phyloP scores from a whole-genome alignment of 2,329 filamentous ascomycete species.

The Gliomastix tumulicola region DNA sequence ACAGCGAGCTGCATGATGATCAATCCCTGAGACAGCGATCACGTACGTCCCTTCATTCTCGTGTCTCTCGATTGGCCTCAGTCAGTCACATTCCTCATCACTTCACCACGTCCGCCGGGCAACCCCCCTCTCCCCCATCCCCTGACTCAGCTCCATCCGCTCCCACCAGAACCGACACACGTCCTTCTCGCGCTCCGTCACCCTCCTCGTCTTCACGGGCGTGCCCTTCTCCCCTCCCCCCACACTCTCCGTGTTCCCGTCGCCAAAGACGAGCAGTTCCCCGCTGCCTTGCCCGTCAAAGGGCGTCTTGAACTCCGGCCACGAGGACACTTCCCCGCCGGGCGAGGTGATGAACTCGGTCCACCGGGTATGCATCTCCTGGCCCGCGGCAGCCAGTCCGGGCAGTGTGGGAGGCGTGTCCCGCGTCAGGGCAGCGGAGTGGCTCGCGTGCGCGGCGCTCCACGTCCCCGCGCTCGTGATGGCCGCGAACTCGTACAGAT shows the following conservation, averaged over 20 bases:
- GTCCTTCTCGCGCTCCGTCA: slow-evolving; percentile 34
- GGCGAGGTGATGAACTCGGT: slow-evolving; percentile 23
- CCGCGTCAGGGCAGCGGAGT: background rate
- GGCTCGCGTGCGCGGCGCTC: slow-evolving; percentile 10
- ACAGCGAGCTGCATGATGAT: too few relatives aligned
- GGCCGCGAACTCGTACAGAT: slow-evolving; percentile 55
- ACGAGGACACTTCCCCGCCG: slow-evolving; percentile 16
- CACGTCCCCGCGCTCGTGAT: slow-evolving; percentile 18
- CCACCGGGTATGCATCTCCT: slow-evolving; percentile 36
- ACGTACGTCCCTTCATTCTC: too few relatives aligned
- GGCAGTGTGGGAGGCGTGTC: slow-evolving; percentile 21
- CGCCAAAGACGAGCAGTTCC: slow-evolving; percentile 47
- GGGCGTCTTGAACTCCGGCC: slow-evolving; percentile 36
- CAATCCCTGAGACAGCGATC: too few relatives aligned
- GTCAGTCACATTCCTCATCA: too few relatives aligned
- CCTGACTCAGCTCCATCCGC: slow-evolving; percentile 28
- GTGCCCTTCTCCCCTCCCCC: slow-evolving; percentile 28
- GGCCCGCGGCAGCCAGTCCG: slow-evolving; percentile 28
- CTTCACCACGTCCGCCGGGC: background rate
- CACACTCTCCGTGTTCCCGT: slow-evolving; percentile 49
- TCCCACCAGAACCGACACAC: slow-evolving; percentile 58
- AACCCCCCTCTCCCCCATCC: slow-evolving; percentile 9
- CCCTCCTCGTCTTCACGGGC: slow-evolving; percentile 31
- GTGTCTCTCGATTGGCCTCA: background rate
- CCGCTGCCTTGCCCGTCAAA: slow-evolving; percentile 22